Evolutionary conservation across 2,329 filamentous ascomycete species (phyloP).

Genomic region (Malbranchea cinnamomea): DNA sequence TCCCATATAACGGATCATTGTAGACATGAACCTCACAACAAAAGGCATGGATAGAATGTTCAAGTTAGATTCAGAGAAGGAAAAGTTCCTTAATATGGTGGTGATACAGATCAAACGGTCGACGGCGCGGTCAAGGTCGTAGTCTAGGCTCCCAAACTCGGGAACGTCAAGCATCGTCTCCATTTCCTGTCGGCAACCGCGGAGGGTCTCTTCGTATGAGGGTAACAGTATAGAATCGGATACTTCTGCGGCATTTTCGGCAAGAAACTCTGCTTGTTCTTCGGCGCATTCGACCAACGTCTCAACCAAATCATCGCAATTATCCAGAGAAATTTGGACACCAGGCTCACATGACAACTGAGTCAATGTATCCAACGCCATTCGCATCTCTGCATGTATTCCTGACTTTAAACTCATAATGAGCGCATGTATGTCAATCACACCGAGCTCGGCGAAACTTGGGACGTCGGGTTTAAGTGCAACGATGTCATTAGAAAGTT

Average conservation of each 20-base stretch:
- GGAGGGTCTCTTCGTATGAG: constrained; percentile 75
- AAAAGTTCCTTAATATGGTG: constrained; percentile 82
- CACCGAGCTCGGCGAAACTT: constrained; percentile 59
- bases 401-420: constrained; percentile 83
- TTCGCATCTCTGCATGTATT: constrained; percentile 73
- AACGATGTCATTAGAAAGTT: constrained; percentile 52
- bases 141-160: constrained; percentile 58
- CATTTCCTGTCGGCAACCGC: constrained; percentile 61
- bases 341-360: constrained; percentile 51
- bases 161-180: constrained; percentile 57
- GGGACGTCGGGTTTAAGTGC: constrained; percentile 62
- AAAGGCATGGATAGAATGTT: constrained; percentile 55
- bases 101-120: constrained; percentile 82
- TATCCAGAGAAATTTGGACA: constrained; percentile 51
- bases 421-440: constrained; percentile 79
- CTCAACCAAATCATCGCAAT: constrained; percentile 79
- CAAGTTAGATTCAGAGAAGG: constrained; percentile 71
- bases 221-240: constrained; percentile 72
- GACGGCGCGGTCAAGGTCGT: constrained; percentile 72
- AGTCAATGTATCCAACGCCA: constrained; percentile 73
- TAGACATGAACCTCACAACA: constrained; percentile 71
- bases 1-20: constrained; percentile 71
- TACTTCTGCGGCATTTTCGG: constrained; percentile 68
- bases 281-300: constrained; percentile 81
- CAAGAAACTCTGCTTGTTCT: constrained; percentile 70